These are phyloP conservation scores for Cyberlindnera saturnus DNA, from an alignment of 805 yeast genomes.

Conservation along the genomic window DNA sequence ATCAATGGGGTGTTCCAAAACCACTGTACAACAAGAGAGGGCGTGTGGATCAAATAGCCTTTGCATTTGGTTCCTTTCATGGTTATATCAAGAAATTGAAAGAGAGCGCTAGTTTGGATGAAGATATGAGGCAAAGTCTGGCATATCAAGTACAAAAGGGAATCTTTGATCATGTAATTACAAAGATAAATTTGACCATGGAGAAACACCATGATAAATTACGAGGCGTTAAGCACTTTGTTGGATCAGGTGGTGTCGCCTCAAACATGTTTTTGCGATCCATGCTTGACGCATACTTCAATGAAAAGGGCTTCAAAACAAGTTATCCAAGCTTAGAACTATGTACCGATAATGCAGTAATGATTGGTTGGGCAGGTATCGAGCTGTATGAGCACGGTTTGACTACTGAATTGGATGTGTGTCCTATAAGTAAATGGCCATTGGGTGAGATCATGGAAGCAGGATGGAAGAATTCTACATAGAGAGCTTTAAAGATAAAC, in stretches of 20 bases:
- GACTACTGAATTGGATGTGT: slow-evolving; percentile 44
- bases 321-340: slow-evolving; percentile 64
- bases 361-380: slow-evolving; percentile 98
- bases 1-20: slow-evolving; percentile 32
- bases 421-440: slow-evolving; percentile 85
- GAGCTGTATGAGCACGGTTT: slow-evolving; percentile 58
- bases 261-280: slow-evolving; percentile 56
- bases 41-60: slow-evolving; percentile 40
- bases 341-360: slow-evolving; percentile 93
- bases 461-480: slow-evolving; percentile 35
- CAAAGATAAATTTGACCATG: slow-evolving; percentile 52
- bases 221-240: slow-evolving; percentile 44
- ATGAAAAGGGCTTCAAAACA: slow-evolving; percentile 30
- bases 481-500: background rate
- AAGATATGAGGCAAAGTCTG: slow-evolving; percentile 34
- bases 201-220: slow-evolving; percentile 35
- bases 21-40: slow-evolving; percentile 49
- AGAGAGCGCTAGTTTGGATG: slow-evolving; percentile 15
- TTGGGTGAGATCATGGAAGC: slow-evolving; percentile 42
- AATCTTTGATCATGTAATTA: slow-evolving; percentile 66
- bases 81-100: slow-evolving; percentile 43
- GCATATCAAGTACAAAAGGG: slow-evolving; percentile 58
- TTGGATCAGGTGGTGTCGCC: slow-evolving; percentile 94
- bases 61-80: slow-evolving; percentile 75
- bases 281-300: slow-evolving; percentile 37